Evolutionary conservation across 2,329 filamentous ascomycete species (phyloP).

Genomic region (Pseudocercospora fijiensis): DNA sequence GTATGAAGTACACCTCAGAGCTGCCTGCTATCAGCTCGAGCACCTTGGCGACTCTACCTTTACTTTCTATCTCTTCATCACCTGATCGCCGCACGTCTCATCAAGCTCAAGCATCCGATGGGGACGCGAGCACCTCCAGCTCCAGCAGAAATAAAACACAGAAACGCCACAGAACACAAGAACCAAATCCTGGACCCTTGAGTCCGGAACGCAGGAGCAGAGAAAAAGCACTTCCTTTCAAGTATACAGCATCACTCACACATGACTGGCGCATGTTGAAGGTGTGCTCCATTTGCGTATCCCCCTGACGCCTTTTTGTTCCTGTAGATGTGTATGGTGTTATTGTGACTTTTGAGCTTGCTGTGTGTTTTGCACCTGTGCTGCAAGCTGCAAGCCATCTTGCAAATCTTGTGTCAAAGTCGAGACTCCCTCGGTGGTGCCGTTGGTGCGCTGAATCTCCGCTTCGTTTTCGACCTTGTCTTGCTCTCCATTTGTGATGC

Average conservation of each 20-base stretch:
- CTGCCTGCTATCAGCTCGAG: background rate
- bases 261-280: slow-evolving; percentile 20
- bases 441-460: background rate
- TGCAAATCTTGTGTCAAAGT: slow-evolving; percentile 9
- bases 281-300: slow-evolving; percentile 1
- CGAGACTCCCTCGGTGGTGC: background rate
- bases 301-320: background rate
- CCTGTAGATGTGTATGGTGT: background rate
- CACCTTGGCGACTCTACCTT: background rate
- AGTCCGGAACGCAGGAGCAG: background rate
- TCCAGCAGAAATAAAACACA: slow-evolving; percentile 2
- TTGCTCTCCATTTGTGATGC: slow-evolving; percentile 1
- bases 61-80: background rate
- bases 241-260: background rate
- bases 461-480: slow-evolving; percentile 6
- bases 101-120: slow-evolving; percentile 22
- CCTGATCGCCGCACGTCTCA: background rate
- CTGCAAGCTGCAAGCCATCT: slow-evolving; percentile 1
- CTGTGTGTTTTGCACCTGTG: slow-evolving; percentile 10
- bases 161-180: background rate
- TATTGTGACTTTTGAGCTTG: background rate
- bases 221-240: background rate
- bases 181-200: background rate
- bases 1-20: background rate
- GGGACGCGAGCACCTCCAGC: slow-evolving; percentile 23